phyloP scores from a whole-genome alignment of 805 yeast genomes.

The Teunomyces cretensis region DNA sequence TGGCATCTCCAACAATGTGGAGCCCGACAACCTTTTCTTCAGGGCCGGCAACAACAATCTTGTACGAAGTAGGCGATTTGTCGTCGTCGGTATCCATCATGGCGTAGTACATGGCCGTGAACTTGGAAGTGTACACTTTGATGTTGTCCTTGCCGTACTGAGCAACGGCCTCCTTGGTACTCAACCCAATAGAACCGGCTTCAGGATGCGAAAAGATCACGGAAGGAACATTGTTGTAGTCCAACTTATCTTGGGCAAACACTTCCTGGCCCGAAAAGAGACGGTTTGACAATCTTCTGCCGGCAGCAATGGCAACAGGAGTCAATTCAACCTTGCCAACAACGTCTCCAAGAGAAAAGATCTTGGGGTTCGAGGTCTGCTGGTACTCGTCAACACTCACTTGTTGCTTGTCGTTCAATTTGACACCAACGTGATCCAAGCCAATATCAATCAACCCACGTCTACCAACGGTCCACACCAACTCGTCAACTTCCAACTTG shows the following conservation, averaged over 20 bases:
- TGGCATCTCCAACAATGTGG: slow-evolving; percentile 87
- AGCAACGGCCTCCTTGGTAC: slow-evolving; percentile 73
- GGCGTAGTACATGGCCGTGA: slow-evolving; percentile 92
- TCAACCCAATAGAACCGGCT: slow-evolving; percentile 89
- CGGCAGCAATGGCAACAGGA: slow-evolving; percentile 98
- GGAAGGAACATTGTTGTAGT: slow-evolving; percentile 83
- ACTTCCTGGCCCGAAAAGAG: slow-evolving; percentile 74
- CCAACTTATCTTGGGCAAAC: slow-evolving; percentile 75
- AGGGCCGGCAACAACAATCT: slow-evolving; percentile 71
- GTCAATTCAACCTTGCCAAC: slow-evolving; percentile 92
- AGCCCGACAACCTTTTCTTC: slow-evolving; percentile 94
- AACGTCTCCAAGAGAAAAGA: slow-evolving; percentile 92
- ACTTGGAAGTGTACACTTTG: slow-evolving; percentile 78
- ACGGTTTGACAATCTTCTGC: slow-evolving; percentile 89
- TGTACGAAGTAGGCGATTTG: slow-evolving; percentile 87
- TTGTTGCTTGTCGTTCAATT: slow-evolving; percentile 58
- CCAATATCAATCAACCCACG: slow-evolving; percentile 72
- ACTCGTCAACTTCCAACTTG: slow-evolving; percentile 60
- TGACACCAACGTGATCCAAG: slow-evolving; percentile 71
- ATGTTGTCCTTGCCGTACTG: slow-evolving; percentile 78
- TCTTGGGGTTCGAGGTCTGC: slow-evolving; percentile 65
- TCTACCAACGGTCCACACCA: slow-evolving; percentile 96
- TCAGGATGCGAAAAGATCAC: slow-evolving; percentile 99
- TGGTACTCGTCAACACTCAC: slow-evolving; percentile 86
- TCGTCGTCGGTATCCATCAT: slow-evolving; percentile 61